These are phyloP conservation scores for Dactylellina leptospora DNA, from an alignment of 2,329 filamentous ascomycete genomes.

Conservation along the genomic window DNA sequence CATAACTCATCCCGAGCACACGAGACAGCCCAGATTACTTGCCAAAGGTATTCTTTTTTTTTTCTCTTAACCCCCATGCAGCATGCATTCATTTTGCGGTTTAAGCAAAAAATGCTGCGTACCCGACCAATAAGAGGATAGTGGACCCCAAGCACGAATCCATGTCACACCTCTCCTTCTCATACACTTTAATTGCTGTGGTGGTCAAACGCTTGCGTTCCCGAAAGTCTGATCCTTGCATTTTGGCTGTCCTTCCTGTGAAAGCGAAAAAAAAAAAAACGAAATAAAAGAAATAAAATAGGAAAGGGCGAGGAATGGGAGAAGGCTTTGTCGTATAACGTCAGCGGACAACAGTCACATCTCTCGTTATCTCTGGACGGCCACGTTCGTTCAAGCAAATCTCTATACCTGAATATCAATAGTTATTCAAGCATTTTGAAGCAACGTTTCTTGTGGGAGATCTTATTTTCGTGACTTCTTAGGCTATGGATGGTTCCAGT, in stretches of 20 bases:
- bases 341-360: slow-evolving; percentile 14
- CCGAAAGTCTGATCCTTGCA: slow-evolving; percentile 30
- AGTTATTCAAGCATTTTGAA: too few relatives aligned
- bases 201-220: slow-evolving; percentile 46
- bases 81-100: slow-evolving; percentile 16
- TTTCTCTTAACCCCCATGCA: slow-evolving; percentile 15
- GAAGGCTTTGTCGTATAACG: slow-evolving; percentile 5
- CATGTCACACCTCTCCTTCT: slow-evolving; percentile 27
- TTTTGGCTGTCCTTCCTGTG: background rate
- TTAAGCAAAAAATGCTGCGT: too few relatives aligned
- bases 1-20: slow-evolving; percentile 1
- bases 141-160: slow-evolving; percentile 32
- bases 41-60: background rate
- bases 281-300: too few relatives aligned
- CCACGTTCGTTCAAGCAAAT: too few relatives aligned
- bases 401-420: too few relatives aligned
- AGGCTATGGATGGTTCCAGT: too few relatives aligned
- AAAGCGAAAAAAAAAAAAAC: too few relatives aligned
- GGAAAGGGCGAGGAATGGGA: slow-evolving; percentile 5
- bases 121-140: slow-evolving; percentile 33
- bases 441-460: too few relatives aligned
- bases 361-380: too few relatives aligned
- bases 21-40: background rate
- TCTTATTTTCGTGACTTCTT: too few relatives aligned
- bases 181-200: slow-evolving; percentile 17